These are phyloP conservation scores for Aristolochia contorta DNA, from an alignment of 164 flowering plant genomes.

Conservation along the genomic window DNA sequence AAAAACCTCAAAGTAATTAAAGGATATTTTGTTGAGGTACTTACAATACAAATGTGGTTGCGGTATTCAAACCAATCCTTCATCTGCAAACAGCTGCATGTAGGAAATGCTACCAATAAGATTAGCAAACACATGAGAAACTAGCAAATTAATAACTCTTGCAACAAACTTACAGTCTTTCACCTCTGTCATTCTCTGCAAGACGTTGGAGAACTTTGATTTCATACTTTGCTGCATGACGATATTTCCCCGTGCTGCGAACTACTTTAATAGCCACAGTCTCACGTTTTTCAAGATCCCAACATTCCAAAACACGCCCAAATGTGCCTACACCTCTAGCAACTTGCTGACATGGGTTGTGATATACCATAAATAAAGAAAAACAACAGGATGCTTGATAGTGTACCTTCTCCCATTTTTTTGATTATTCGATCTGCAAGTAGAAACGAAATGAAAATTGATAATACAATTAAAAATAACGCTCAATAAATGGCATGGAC, in stretches of 20 bases:
- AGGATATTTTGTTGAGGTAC: conserved; percentile 22
- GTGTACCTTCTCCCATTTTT: conserved; percentile 98
- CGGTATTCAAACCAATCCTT: conserved; percentile 85
- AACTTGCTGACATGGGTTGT: conserved; percentile 40
- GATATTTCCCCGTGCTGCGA: conserved; percentile 64
- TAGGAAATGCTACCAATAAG: not conserved
- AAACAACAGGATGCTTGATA: conserved; percentile 36
- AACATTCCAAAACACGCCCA: conserved; percentile 95
- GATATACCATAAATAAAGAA: conserved; percentile 32
- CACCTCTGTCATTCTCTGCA: conserved; percentile 39
- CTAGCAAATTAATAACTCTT: not conserved
- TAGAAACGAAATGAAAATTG: not conserved
- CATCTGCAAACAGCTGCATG: conserved; percentile 82
- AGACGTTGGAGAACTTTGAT: conserved; percentile 67
- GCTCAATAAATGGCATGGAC: no score
- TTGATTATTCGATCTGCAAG: conserved; percentile 74
- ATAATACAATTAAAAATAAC: not conserved
- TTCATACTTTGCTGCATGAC: conserved; percentile 89
- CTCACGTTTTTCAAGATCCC: conserved; percentile 66
- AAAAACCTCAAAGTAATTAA: not conserved
- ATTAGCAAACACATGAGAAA: not conserved
- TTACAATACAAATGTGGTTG: conserved; percentile 89
- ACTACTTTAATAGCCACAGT: conserved; percentile 78
- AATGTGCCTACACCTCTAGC: conserved; percentile 91
- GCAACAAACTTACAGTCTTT: conserved; percentile 37